Evolutionary conservation across 1,284 basidiomycete species (phyloP).

Genomic region (Marasmius oreades): DNA sequence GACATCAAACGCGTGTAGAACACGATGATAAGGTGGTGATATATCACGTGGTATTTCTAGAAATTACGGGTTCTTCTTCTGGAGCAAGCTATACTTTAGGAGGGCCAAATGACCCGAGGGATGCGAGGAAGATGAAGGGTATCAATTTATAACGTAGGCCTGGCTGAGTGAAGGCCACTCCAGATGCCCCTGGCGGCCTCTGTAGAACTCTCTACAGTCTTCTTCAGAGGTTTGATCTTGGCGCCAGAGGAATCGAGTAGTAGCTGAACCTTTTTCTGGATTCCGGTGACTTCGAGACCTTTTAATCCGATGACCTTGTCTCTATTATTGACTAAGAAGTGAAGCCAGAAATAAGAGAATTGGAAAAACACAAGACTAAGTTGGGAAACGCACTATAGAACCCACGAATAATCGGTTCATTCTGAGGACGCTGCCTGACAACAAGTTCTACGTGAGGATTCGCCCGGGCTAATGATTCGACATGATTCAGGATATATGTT

Average conservation of each 20-base stretch:
- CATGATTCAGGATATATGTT: constrained; percentile 59
- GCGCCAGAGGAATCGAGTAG: constrained; percentile 81
- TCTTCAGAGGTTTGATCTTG: constrained; percentile 74
- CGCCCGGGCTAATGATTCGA: constrained; percentile 58
- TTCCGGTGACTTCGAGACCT: constrained; percentile 64
- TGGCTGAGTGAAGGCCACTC: constrained; percentile 75
- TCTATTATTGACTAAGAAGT: constrained; percentile 60
- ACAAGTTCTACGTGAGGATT: constrained; percentile 83
- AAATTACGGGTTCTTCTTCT: constrained; percentile 2
- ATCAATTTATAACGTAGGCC: constrained; percentile 35
- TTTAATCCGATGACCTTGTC: constrained; percentile 80
- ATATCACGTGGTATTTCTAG: constrained; percentile 7
- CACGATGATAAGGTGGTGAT: constrained; percentile 11
- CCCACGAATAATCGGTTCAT: constrained; percentile 72
- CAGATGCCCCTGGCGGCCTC: constrained; percentile 82
- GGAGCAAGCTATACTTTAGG: constrained; percentile 1
- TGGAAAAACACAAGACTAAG: constrained; percentile 1
- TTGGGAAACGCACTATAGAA: constrained; percentile 57
- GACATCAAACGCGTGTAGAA: constrained; percentile 17
- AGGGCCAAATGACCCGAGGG: constrained; percentile 5
- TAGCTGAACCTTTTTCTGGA: constrained; percentile 75
- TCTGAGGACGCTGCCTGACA: constrained; percentile 67
- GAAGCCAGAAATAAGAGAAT: constrained; percentile 14
- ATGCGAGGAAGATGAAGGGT: constrained; percentile 10
- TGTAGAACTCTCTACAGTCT: constrained; percentile 71